Evolutionary conservation across 1,284 basidiomycete species (phyloP).

Genomic region (Austropuccinia psidii): DNA sequence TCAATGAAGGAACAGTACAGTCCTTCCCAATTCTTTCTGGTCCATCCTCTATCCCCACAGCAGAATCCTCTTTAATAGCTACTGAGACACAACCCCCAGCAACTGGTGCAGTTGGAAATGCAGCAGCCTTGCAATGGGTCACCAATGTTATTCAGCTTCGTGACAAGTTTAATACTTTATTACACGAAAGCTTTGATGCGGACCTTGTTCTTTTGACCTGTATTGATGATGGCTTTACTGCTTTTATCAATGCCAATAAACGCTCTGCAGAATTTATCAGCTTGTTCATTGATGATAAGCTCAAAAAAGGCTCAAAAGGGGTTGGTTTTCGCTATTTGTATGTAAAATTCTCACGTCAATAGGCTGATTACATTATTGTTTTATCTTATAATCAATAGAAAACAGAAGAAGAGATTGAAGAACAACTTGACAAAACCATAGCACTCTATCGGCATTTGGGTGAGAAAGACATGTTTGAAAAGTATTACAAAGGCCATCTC

Average conservation of each 20-base stretch:
- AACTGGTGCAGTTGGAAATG: constrained; percentile 43
- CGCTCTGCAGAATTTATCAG: constrained; percentile 92
- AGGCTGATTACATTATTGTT: neutral
- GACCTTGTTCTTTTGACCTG: constrained; percentile 74
- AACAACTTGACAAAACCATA: constrained; percentile 85
- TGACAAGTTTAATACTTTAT: constrained; percentile 75
- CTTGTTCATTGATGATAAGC: constrained; percentile 91
- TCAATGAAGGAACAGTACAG: constrained; percentile 58
- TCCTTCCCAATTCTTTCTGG: constrained; percentile 40
- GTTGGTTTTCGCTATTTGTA: constrained; percentile 54
- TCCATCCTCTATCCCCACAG: constrained; percentile 2
- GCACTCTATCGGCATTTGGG: constrained; percentile 86
- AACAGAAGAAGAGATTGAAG: constrained; percentile 85
- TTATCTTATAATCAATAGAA: constrained; percentile 56
- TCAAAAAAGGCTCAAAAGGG: constrained; percentile 90
- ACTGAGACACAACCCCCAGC: constrained; percentile 46
- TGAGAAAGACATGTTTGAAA: constrained; percentile 96
- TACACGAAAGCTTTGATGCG: constrained; percentile 62
- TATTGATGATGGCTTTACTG: constrained; percentile 85
- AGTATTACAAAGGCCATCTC: constrained; percentile 94
- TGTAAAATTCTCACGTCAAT: neutral
- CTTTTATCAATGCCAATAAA: constrained; percentile 81
- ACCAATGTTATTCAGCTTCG: constrained; percentile 84
- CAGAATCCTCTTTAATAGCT: constrained; percentile 45
- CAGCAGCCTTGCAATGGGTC: constrained; percentile 79